These are phyloP conservation scores for Firmiana major DNA, from an alignment of 345 rosid species.

Conservation along the genomic window DNA sequence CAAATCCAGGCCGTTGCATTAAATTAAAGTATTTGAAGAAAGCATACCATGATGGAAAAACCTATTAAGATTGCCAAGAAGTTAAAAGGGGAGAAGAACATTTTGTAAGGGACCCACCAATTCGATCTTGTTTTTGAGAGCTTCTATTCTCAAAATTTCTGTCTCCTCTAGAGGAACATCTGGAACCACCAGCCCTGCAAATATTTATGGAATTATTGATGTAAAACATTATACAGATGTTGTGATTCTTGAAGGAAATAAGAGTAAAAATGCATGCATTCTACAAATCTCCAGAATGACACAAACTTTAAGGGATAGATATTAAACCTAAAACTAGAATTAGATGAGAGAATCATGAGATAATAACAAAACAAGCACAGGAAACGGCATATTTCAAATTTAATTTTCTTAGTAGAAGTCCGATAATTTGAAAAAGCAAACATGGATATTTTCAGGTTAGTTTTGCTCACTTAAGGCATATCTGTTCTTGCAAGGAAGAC, in stretches of 20 bases:
- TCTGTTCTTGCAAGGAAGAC: background rate
- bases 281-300: background rate
- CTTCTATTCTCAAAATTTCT: slow-evolving; percentile 65
- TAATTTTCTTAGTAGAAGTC: background rate
- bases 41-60: background rate
- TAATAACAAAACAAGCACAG: too few species aligned
- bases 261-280: background rate
- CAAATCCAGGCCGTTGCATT: background rate
- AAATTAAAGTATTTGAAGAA: background rate
- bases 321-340: background rate
- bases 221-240: slow-evolving; percentile 3
- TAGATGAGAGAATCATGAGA: background rate
- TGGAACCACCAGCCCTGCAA: slow-evolving; percentile 85
- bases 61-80: background rate
- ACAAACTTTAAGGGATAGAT: background rate
- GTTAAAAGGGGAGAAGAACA: background rate
- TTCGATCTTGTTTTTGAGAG: slow-evolving; percentile 68
- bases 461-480: background rate
- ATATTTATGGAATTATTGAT: background rate
- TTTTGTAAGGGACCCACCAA: slow-evolving; percentile 35
- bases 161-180: slow-evolving; percentile 98
- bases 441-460: background rate
- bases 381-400: background rate
- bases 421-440: background rate
- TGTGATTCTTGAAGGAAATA: background rate